These are phyloP conservation scores for Fusarium sp. DNA, from an alignment of 2,329 filamentous ascomycete species.

Conservation along the genomic window DNA sequence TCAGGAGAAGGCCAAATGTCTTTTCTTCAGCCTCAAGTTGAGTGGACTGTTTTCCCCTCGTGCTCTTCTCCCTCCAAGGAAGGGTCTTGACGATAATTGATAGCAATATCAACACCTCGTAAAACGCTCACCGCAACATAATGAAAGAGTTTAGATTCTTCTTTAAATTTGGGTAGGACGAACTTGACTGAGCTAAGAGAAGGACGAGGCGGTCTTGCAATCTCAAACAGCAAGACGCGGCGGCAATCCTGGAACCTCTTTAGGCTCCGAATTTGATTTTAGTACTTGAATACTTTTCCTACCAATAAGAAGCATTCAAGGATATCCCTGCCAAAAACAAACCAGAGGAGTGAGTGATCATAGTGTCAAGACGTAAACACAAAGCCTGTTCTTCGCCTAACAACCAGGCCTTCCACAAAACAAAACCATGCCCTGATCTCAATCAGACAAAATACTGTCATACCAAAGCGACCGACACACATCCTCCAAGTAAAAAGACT, in stretches of 20 bases:
- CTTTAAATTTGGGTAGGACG: not conserved
- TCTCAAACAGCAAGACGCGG: not conserved
- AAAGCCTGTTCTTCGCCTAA: too few species aligned
- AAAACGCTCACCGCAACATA: too few species aligned
- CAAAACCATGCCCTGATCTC: too few species aligned
- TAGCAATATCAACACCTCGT: too few species aligned
- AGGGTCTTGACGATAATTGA: too few species aligned
- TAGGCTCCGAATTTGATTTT: not conserved
- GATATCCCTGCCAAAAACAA: too few species aligned
- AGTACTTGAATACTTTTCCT: not conserved
- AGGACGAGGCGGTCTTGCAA: not conserved
- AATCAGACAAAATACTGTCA: not conserved
- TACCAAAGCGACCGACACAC: constrained; percentile 13
- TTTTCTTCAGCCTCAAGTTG: not conserved
- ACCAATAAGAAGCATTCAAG: too few species aligned
- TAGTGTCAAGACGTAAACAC: not conserved
- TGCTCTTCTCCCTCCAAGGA: too few species aligned
- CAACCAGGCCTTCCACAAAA: too few species aligned
- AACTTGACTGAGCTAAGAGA: not conserved
- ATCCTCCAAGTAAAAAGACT: not conserved
- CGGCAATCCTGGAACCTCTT: not conserved
- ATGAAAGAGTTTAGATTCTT: too few species aligned
- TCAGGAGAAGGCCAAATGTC: not conserved
- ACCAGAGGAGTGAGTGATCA: not conserved
- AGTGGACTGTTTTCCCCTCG: not conserved